A percentile compares a stretch with the other conserved stretches of the same genome.
These are phyloP conservation scores for Protomyces inundatus DNA, from an alignment of 1,139 yeast species.

Conservation along the genomic window DNA sequence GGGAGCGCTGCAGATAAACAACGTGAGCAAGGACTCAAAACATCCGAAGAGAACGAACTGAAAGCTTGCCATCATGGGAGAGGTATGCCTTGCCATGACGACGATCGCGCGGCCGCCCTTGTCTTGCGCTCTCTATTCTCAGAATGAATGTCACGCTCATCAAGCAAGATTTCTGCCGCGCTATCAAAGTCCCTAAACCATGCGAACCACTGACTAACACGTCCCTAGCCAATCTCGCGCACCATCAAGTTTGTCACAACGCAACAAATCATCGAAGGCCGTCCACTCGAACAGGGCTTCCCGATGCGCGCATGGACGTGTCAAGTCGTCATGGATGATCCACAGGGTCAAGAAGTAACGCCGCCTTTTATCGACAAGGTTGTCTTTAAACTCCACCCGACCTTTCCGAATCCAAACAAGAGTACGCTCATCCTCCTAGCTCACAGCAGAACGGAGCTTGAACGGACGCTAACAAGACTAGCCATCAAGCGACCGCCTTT, in stretches of 20 bases:
- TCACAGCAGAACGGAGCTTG: neutral
- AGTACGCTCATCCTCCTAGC: slow-evolving; percentile 28
- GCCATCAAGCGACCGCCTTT: slow-evolving; percentile 81
- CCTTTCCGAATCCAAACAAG: slow-evolving; percentile 84
- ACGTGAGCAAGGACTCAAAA: too few species aligned
- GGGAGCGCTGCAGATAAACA: too few species aligned
- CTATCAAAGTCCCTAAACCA: too few species aligned
- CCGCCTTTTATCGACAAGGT: slow-evolving; percentile 89
- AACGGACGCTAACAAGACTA: neutral
- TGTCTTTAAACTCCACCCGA: slow-evolving; percentile 89
- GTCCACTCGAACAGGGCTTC: slow-evolving; percentile 82
- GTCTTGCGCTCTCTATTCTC: neutral
- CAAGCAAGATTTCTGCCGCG: too few species aligned
- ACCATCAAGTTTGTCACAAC: slow-evolving; percentile 25
- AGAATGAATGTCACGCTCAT: too few species aligned
- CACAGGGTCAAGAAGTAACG: slow-evolving; percentile 74
- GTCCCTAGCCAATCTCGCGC: neutral
- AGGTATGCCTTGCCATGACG: neutral
- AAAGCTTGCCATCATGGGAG: neutral
- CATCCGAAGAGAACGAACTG: neutral
- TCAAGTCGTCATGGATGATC: slow-evolving; percentile 67
- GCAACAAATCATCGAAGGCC: slow-evolving; percentile 53
- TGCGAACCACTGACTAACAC: neutral
- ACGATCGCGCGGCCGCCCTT: neutral
- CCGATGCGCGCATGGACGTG: slow-evolving; percentile 97